Base-by-base conservation (phyloP, 2,329 filamentous ascomycete genomes). In the Mollisiaceae sp. region DNA sequence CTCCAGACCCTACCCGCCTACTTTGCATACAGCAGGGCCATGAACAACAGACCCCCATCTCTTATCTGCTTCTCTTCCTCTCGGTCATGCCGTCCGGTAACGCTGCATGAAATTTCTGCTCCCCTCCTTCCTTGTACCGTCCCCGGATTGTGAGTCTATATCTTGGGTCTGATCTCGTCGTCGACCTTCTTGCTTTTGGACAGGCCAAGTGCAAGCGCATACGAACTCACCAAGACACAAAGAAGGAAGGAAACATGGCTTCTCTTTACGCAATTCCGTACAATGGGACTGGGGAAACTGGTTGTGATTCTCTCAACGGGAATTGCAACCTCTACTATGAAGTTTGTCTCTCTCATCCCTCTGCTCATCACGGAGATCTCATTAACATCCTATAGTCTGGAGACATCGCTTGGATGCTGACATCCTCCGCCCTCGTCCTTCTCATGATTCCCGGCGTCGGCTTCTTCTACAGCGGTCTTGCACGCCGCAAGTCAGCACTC, bases 401-500 rank as follows among this genome's bases (percentile, higher is more conserved):
- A 38, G 91, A 96, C 80, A 90, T 95, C 67, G 89, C 88, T 64
- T 97, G 91, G 90, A 87, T 95, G 79, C 86, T 96, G 70, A 89
- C 86, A 20, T 85, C 91, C 41, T 92, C 91, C 1, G 92, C 91
- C 14, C 84, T 97, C 60, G 92, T 96, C 59, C 82, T 95, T 71
- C 86, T 97, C 71, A 96, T 96, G 93, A 92, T 96, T 79, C 93
- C 93, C 0, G 93, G 93, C 67, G 91, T 96, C 72, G 93, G 71
- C 18, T 95, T 96, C 84, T 96, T 97, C 83, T 97, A 96, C 81
- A 94, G 91, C 5, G 93, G 93, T 63, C 87, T 96, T 32, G 92
- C 92, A n/a, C 88, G 92, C 66, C 86, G 92, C 75, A 96, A 96
- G 79, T 95, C 92, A 0, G 93, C 93, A 8, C 83, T 97, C 60